Evolutionary conservation across 768 basidiomycete species (phyloP).

Genomic region (Cyclocybe cylindracea): DNA sequence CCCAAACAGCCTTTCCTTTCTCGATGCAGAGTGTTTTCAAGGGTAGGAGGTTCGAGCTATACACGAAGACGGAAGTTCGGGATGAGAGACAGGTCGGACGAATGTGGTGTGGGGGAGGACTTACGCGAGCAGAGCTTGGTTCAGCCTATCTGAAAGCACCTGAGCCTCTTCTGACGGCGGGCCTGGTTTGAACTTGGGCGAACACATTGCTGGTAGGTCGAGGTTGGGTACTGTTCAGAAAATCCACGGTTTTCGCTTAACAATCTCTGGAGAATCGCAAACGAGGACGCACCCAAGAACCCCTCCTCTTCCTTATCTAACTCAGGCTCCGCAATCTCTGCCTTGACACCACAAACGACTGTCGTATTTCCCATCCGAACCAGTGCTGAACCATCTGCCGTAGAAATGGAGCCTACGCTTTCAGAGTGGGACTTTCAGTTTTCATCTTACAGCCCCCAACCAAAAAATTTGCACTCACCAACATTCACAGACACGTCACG

Average conservation of each 20-base stretch:
- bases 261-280: background rate
- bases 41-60: conserved; percentile 67
- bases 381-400: conserved; percentile 90
- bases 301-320: conserved; percentile 73
- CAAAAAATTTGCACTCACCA: conserved; percentile 49
- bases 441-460: background rate
- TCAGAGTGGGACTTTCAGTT: background rate
- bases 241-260: background rate
- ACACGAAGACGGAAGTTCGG: background rate
- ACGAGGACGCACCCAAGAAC: conserved; percentile 67
- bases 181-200: conserved; percentile 92
- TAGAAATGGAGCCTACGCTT: conserved; percentile 82
- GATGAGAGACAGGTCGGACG: background rate
- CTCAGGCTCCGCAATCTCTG: conserved; percentile 91
- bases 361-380: conserved; percentile 93
- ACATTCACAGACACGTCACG: conserved; percentile 77
- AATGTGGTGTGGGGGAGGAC: conserved; percentile 23
- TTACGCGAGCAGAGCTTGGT: conserved; percentile 75
- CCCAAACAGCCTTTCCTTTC: conserved; percentile 82
- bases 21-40: conserved; percentile 77
- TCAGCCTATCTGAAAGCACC: conserved; percentile 79
- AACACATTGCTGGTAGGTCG: conserved; percentile 92
- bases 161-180: conserved; percentile 96
- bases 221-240: conserved; percentile 79
- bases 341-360: conserved; percentile 93